Evolutionary conservation across 1,284 basidiomycete genomes (phyloP).

Genomic region (Erythrobasidium hasegawianum): DNA sequence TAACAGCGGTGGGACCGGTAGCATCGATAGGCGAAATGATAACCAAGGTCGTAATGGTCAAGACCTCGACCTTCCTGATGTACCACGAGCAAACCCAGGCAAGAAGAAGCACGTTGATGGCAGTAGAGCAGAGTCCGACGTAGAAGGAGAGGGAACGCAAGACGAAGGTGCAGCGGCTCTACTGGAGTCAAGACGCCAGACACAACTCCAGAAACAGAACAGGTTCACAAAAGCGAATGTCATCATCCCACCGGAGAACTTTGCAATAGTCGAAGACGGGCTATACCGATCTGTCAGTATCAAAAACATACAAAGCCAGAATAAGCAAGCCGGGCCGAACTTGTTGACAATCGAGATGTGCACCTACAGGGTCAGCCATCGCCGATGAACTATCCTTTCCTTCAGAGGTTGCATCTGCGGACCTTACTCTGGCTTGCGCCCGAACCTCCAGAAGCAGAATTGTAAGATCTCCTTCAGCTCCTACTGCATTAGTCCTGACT

Average conservation of each 20-base stretch:
- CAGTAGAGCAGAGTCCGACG: background rate
- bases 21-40: too few relatives aligned
- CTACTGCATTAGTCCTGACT: background rate
- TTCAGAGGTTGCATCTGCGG: slow-evolving; percentile 54
- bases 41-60: too few relatives aligned
- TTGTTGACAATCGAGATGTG: background rate
- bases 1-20: too few relatives aligned
- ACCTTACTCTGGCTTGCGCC: slow-evolving; percentile 57
- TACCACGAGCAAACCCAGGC: background rate
- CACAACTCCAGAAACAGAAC: slow-evolving; percentile 30
- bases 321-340: too few relatives aligned
- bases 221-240: slow-evolving; percentile 30
- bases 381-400: slow-evolving; percentile 56
- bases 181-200: slow-evolving; percentile 23
- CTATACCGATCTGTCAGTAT: slow-evolving; percentile 54
- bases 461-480: slow-evolving; percentile 47
- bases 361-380: slow-evolving; percentile 52
- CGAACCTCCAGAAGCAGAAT: slow-evolving; percentile 54
- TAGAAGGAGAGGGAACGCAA: slow-evolving; percentile 11
- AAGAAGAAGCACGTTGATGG: slow-evolving; percentile 6
- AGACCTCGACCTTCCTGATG: background rate
- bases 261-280: slow-evolving; percentile 52
- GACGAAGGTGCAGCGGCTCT: slow-evolving; percentile 15
- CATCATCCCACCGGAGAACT: slow-evolving; percentile 52
- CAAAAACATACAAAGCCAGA: too few relatives aligned